Evolutionary conservation across 83 land plant species (phyloP).

Genomic region (Diphasiastrum complanatum): DNA sequence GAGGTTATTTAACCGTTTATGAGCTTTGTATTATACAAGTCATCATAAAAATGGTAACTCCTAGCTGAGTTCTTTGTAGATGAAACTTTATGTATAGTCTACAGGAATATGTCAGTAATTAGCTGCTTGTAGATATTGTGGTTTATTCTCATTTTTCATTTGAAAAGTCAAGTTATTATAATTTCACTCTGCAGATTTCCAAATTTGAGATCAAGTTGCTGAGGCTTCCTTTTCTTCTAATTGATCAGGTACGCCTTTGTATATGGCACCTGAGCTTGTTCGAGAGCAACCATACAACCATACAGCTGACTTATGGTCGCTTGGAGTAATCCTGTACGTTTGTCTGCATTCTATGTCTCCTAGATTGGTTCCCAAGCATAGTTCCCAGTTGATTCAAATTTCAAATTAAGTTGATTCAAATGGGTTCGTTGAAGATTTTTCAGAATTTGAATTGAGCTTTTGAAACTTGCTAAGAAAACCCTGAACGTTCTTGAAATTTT

Average conservation of each 20-base stretch:
- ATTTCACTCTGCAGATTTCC: not conserved
- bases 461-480: too few relatives aligned
- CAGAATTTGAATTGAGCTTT: too few relatives aligned
- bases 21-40: too few relatives aligned
- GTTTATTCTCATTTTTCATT: slow-evolving; percentile 2
- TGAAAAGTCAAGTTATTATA: not conserved
- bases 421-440: too few relatives aligned
- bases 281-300: slow-evolving; percentile 98
- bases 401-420: too few relatives aligned
- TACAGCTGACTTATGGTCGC: slow-evolving; percentile 97
- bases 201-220: not conserved
- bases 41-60: too few relatives aligned
- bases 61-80: not conserved
- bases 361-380: not conserved
- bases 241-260: slow-evolving; percentile 79
- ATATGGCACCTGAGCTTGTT: slow-evolving; percentile 98
- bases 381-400: not conserved
- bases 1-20: too few relatives aligned
- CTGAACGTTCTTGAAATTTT: too few relatives aligned
- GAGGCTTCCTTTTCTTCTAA: not conserved
- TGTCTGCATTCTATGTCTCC: not conserved
- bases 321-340: slow-evolving; percentile 94
- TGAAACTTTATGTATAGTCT: not conserved
- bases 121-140: not conserved
- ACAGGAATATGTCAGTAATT: not conserved